phyloP scores from a whole-genome alignment of 225 moss, liverwort and hornwort species.

The Sphagnum tenellum region DNA sequence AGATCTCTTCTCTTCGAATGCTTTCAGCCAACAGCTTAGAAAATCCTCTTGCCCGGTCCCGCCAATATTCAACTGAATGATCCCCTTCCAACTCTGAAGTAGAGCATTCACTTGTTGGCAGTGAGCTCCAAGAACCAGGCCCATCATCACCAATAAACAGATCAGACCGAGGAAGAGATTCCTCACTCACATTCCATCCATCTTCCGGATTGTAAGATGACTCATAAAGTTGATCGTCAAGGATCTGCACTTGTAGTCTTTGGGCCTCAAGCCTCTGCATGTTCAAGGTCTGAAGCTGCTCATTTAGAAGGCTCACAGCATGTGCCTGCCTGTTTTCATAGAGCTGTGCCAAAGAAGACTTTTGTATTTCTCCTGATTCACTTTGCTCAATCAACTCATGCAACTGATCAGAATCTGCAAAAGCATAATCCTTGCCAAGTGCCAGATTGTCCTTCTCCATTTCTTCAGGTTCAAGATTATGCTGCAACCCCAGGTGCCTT shows the following conservation, averaged over 20 bases:
- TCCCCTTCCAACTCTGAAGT: slow-evolving; percentile 34
- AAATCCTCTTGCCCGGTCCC: slow-evolving; percentile 33
- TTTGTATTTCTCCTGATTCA: slow-evolving; percentile 28
- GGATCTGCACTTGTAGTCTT: slow-evolving; percentile 20
- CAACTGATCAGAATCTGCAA: slow-evolving; percentile 51
- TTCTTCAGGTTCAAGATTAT: slow-evolving; percentile 2
- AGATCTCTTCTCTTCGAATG: slow-evolving; percentile 42
- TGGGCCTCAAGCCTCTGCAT: slow-evolving; percentile 48
- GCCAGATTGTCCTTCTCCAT: slow-evolving; percentile 6
- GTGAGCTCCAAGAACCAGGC: slow-evolving; percentile 36
- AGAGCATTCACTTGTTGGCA: slow-evolving; percentile 28
- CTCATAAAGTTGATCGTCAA: slow-evolving; percentile 11
- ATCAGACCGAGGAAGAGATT: not conserved
- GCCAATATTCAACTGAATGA: slow-evolving; percentile 49
- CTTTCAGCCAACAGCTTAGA: slow-evolving; percentile 41
- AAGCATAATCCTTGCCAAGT: slow-evolving; percentile 26
- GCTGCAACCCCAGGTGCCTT: not conserved
- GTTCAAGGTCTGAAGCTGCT: slow-evolving; percentile 53
- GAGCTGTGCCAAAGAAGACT: slow-evolving; percentile 41
- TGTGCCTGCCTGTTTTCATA: slow-evolving; percentile 57
- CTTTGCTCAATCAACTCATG: slow-evolving; percentile 51
- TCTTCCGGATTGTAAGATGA: no score
- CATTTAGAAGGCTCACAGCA: slow-evolving; percentile 48
- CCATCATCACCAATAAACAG: slow-evolving; percentile 20
- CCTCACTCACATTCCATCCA: no score